phyloP scores from a whole-genome alignment of 768 basidiomycete genomes.

The Polyporus arcularius region DNA sequence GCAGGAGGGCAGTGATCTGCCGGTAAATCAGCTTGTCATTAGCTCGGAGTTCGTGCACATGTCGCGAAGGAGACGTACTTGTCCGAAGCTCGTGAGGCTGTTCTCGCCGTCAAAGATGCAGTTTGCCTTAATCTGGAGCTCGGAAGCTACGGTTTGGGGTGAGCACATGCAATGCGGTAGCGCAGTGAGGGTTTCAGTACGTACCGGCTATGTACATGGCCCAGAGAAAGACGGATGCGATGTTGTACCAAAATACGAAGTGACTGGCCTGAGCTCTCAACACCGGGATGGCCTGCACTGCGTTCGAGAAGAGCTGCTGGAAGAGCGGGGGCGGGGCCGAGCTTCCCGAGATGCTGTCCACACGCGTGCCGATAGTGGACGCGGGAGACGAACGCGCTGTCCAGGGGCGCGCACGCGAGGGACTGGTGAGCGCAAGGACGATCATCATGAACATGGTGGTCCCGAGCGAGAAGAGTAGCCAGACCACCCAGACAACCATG shows the following conservation, averaged over 20 bases:
- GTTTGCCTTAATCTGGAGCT: conserved; percentile 23
- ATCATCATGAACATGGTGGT: conserved; percentile 24
- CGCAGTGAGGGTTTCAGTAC: neutral
- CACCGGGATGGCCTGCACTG: neutral
- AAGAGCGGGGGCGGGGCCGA: neutral
- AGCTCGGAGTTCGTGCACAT: too few species aligned
- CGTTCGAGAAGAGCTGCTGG: neutral
- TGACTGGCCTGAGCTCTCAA: conserved; percentile 10
- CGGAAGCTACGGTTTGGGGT: conserved; percentile 17
- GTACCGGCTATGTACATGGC: conserved; percentile 22
- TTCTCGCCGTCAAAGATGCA: conserved; percentile 27
- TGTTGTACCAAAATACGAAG: conserved; percentile 21
- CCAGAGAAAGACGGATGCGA: conserved; percentile 20
- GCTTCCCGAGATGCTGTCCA: neutral
- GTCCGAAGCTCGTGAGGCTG: conserved; percentile 26
- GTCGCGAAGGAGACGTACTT: conserved; percentile 14
- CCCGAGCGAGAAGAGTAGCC: conserved; percentile 29
- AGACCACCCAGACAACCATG: conserved; percentile 28
- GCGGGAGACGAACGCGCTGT: conserved; percentile 3
- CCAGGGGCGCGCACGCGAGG: conserved; percentile 8
- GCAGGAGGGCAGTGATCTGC: conserved; percentile 28
- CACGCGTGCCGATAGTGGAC: conserved; percentile 1
- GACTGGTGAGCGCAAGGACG: conserved; percentile 24
- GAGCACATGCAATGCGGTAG: neutral
- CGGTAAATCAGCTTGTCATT: too few species aligned